Evolutionary conservation across 2,329 filamentous ascomycete genomes (phyloP), one percentile per base, ranked within the genome.

Genomic region (Stagonosporopsis cucurbitacearum): DNA sequence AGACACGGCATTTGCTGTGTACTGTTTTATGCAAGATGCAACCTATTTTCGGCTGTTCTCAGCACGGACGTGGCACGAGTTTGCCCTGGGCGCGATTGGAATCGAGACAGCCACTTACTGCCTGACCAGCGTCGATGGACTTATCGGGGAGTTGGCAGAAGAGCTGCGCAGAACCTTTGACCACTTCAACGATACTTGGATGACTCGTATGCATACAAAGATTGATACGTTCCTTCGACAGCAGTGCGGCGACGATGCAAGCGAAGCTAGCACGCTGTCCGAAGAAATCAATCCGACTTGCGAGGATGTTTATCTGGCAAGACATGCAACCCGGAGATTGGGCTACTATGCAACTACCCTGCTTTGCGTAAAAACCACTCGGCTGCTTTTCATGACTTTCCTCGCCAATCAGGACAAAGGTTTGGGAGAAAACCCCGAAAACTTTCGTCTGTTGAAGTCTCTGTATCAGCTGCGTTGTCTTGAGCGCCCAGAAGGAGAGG

Each of bases 1-100:
- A 25, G 58, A 61, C n/a, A 50, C 44, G 3, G 55, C 58, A 6
- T 62, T 66, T 25, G 48, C 57, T 17, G 47, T 67, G 2, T 60
- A 65, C 45, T 74, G 69, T 52, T 61, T 73, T 30, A 50, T 75
- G 32, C 68, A 70, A 46, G 73, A 75, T 43, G 44, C 67, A n/a
- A 49, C 63, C 20, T 67, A 68, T 17, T 60, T 70, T 51, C 67
- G 70, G 19, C 32, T 32, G 20, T 74, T 71, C 51, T 64, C 71
- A 19, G 64, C 62, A 40, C 40, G 57, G 19, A 73, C 68, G 19
- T 75, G 71, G 71, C 58, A 55, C 11, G 68, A 71, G 9, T 76
- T 73, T 46, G 59, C 58, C 42, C 57, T 66, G 15, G 60, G 62
- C 22, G 60, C 64, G 17, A 69, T 73, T 17, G 65, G 73, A 25